Base-by-base conservation (phyloP, 2,329 filamentous ascomycete species). In the Claviceps fusiformis region DNA sequence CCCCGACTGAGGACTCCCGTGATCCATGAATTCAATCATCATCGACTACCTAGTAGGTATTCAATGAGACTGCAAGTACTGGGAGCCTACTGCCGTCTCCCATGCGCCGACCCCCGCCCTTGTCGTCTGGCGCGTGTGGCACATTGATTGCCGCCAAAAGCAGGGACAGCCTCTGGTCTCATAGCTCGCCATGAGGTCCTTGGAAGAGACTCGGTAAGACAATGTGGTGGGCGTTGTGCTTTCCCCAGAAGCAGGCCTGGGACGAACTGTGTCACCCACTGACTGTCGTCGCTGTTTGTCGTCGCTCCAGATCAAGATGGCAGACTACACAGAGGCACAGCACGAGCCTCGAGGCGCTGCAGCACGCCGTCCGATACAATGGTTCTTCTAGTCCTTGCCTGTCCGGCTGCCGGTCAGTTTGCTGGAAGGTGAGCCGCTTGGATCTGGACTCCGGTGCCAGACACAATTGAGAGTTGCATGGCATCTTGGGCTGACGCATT, bases 351-450 rank as follows among this genome's bases (percentile, higher is more conserved):
- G 70, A 72, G n/a, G 78, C 83, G 57, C 73, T 90, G 55, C 82
- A 80, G 68, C 75, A 75, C 59, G 81, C 82, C n/a, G 77, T 88
- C 53, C 81, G 77, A 67, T 71, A 78, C 59, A 78, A 82, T 62
- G 78, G 79, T 19, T 68, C 77, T 17, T 68, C 69, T 11, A 86
- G 79, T 63, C 82, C 85, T 51, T 89, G 86, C 66, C 72, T 83
- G 54, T 75, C 82, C 50, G 89, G 89, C 15, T 81, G 90, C 60
- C 83, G 91, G 55, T 96, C 92, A 3, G 79, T 95, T 43, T 95
- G 87, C 70, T 97, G 92, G 92, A 96, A 95, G 81, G 87, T 86
- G 54, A 57, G 60, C 52, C 6, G 47, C 27, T 27, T 27, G 11
- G 31, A 24, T 31, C 43, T 15, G 24, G 24, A 24, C 24, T 24